Base-by-base conservation (phyloP, 768 basidiomycete genomes). In the Trametes meyenii region DNA sequence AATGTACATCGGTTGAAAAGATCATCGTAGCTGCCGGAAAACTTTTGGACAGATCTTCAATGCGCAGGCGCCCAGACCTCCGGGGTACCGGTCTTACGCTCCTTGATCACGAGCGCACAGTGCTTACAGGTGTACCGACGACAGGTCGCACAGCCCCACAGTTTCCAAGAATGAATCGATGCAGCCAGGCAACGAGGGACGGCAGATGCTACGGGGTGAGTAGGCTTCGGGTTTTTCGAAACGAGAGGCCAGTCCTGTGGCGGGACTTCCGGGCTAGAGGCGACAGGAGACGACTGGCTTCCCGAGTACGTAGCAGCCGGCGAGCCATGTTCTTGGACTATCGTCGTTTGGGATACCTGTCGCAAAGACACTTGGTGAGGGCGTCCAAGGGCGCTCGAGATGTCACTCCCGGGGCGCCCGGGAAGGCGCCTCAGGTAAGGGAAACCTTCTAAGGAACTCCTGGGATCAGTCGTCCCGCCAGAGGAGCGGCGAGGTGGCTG, bases 51-150 rank as follows among this genome's bases (percentile, higher is more conserved):
- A 6, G 3, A 11, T 45, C 16, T 24, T 42, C 36, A 46, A 19
- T 29, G 13, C 33, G 26, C 42, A 38, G 50, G 64, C 19, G 12
- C 43, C 65, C 65, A 66, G 21, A 46, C 39, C 26, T 50, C 52
- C 17, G 52, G 59, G 6, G 13, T 6, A 19, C 55, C 58, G 10
- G 13, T 13, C 48, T 65, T 67, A 11, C 46, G 42, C 50, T 67
- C 63, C 44, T 55, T 65, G 21, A 60, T 58, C 3, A 60, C 38
- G 16, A 50, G n/a, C 8, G 26, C 35, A 36, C 63, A 63, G 7
- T 7, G 12, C n/a, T 21, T 16, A 43, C 66, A 67, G 10, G 40
- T 56, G 55, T 65, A 67, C 13, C 39, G 60, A 12, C 66, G 42
- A 5, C 16, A 12, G 5, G 44, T 49, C 10, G 50, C 61, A 38